These are phyloP conservation scores for Diplodia corticola DNA, from an alignment of 2,329 filamentous ascomycete genomes.

Conservation along the genomic window DNA sequence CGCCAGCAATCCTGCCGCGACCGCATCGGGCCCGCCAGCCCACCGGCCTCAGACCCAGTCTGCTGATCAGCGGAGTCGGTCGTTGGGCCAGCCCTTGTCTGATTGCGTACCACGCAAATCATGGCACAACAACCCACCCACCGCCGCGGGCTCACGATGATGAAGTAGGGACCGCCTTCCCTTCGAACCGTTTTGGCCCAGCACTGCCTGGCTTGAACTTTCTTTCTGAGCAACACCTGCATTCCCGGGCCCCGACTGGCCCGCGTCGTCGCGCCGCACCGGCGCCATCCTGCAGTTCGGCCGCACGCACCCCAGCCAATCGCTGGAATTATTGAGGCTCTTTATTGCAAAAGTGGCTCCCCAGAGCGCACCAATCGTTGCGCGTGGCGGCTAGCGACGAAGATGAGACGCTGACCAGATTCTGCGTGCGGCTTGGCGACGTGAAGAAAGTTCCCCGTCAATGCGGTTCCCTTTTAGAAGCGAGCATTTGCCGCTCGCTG, in stretches of 20 bases:
- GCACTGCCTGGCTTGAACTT: background rate
- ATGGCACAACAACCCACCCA: background rate
- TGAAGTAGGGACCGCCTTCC: background rate
- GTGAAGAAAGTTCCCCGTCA: background rate
- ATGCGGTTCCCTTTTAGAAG: slow-evolving; percentile 1
- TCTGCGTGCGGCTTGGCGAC: background rate
- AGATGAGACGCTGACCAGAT: slow-evolving; percentile 9
- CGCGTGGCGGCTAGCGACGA: background rate
- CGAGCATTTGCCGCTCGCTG: background rate
- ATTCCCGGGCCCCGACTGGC: background rate
- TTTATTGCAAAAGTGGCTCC: slow-evolving; percentile 17
- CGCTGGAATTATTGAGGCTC: slow-evolving; percentile 1
- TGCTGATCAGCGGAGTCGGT: slow-evolving; percentile 13
- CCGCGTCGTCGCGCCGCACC: background rate
- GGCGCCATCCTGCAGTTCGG: background rate
- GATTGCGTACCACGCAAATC: slow-evolving; percentile 17
- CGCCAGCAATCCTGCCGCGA: background rate
- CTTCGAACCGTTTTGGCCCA: background rate
- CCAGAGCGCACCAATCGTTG: background rate
- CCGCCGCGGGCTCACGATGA: background rate
- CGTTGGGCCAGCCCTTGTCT: slow-evolving; percentile 1
- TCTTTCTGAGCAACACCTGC: background rate
- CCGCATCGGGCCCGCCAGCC: slow-evolving; percentile 4
- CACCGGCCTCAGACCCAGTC: background rate
- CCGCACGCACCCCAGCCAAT: slow-evolving; percentile 1